Evolutionary conservation across 805 yeast species (phyloP).

Genomic region (Candida ortonii): DNA sequence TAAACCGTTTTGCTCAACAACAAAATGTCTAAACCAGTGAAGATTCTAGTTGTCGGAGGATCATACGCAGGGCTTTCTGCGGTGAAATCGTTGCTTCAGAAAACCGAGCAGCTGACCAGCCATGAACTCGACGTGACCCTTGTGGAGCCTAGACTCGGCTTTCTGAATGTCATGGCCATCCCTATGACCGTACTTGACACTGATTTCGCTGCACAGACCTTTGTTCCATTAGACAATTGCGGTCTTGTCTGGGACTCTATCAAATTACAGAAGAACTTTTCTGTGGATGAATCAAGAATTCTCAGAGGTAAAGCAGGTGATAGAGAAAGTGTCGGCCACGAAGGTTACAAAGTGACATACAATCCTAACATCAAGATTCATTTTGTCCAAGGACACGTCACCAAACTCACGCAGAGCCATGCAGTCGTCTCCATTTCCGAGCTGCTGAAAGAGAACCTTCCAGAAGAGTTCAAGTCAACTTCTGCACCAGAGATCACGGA

Average conservation of each 20-base stretch:
- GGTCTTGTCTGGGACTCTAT: slow-evolving; percentile 15
- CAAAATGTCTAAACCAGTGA: slow-evolving; percentile 1
- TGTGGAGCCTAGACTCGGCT: slow-evolving; percentile 43
- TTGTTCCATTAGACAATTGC: slow-evolving; percentile 6
- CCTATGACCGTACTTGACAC: slow-evolving; percentile 38
- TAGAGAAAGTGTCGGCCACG: not conserved
- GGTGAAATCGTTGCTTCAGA: slow-evolving; percentile 7
- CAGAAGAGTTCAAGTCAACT: slow-evolving; percentile 1
- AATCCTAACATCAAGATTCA: slow-evolving; percentile 11
- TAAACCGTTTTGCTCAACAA: too few relatives aligned
- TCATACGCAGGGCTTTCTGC: slow-evolving; percentile 14
- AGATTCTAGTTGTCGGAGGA: slow-evolving; percentile 14
- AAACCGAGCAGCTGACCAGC: slow-evolving; percentile 2
- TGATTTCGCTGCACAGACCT: slow-evolving; percentile 31
- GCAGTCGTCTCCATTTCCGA: slow-evolving; percentile 5
- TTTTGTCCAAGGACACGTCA: slow-evolving; percentile 13
- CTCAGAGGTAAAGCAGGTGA: slow-evolving; percentile 6
- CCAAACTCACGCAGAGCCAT: slow-evolving; percentile 2
- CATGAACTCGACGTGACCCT: slow-evolving; percentile 28
- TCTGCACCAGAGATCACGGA: slow-evolving; percentile 1
- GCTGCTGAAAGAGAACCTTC: slow-evolving; percentile 4
- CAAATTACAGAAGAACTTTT: slow-evolving; percentile 1
- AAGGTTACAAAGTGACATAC: slow-evolving; percentile 4
- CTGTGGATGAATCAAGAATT: slow-evolving; percentile 5
- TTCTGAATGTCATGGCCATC: slow-evolving; percentile 38